Evolutionary conservation across 1,284 basidiomycete species (phyloP), one percentile per base, ranked within the genome.

Genomic region (Trichosporon inkin): DNA sequence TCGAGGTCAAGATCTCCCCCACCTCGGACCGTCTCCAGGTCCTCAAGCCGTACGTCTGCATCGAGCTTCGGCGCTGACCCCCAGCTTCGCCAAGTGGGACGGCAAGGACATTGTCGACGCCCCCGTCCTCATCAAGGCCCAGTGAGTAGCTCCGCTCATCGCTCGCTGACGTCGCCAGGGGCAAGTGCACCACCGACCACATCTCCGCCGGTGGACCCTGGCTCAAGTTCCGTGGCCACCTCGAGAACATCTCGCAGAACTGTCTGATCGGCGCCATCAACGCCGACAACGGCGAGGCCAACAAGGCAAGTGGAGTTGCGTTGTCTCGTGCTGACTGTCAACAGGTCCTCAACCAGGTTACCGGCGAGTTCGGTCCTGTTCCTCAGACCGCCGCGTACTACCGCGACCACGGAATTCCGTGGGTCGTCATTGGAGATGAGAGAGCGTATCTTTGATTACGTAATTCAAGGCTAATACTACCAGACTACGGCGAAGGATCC

Each of bases 141-240:
- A 32, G 28, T 32, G 28, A 32, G 28, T 32, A 32, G 28, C 28
- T 4, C 28, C 4, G 28, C 28, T 8, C 8, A 8, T 32, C 8
- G 5, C 28, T 8, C 28, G 28, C 28, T 32, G 28, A 32, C 28
- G 28, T 32, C 4, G 8, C 28, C 16, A 84, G 88, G 83, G 96
- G 96, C 85, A 99, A 99, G 85, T 99, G 96, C 89, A 98, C 82
- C 66, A 83, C 82, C 65, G 82, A 83, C 70, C 80, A 81, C 74
- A 81, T 72, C 66, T 72, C 73, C 8, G 49, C 57, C 24, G 95
- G 93, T 83, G 95, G 95, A 62, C 95, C 95, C 49, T 99, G 95
- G 95, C 85, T 98, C 81, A 97, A 97, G 82, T 98, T 94, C 85
- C 91, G 95, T 83, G 95, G 95, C 68, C 95, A 98, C 81, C 87